These are phyloP conservation scores for Kwoniella shandongensis DNA, from an alignment of 768 basidiomycete genomes.

Conservation along the genomic window DNA sequence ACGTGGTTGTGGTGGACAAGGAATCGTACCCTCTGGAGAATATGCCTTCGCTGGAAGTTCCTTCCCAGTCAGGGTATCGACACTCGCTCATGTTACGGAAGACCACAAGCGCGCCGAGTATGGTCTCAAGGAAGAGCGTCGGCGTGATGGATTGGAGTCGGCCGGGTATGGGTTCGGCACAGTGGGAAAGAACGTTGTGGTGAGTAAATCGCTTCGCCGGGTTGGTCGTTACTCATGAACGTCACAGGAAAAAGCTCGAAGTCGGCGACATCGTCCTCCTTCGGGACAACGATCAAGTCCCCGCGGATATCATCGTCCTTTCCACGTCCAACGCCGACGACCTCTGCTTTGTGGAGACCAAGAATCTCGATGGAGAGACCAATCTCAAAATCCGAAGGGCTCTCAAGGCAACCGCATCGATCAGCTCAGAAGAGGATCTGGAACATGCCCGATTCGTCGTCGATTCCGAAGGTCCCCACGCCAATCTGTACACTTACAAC, in stretches of 20 bases:
- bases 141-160: conserved; percentile 82
- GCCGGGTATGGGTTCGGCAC: conserved; percentile 67
- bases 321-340: conserved; percentile 89
- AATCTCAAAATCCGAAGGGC: conserved; percentile 86
- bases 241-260: conserved; percentile 80
- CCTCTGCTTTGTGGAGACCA: conserved; percentile 93
- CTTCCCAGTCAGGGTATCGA: conserved; percentile 1
- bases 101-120: conserved; percentile 31
- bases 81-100: conserved; percentile 54
- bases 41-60: conserved; percentile 65
- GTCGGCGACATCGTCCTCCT: conserved; percentile 93
- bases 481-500: conserved; percentile 87
- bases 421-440: conserved; percentile 82
- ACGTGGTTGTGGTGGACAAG: conserved; percentile 19
- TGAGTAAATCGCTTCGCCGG: conserved; percentile 6
- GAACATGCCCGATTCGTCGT: conserved; percentile 82
- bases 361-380: conserved; percentile 96
- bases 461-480: conserved; percentile 90
- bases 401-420: conserved; percentile 70
- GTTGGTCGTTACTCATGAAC: background rate
- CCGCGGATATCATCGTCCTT: conserved; percentile 90
- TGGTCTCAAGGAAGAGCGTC: conserved; percentile 52
- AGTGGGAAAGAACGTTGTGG: conserved; percentile 93
- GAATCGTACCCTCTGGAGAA: conserved; percentile 59
- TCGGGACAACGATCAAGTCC: conserved; percentile 91